Percentiles rank a stretch among this genome's conserved stretches.
phyloP scores from a whole-genome alignment of 2,329 filamentous ascomycete genomes.

The Hymenoscyphus fraxineus region DNA sequence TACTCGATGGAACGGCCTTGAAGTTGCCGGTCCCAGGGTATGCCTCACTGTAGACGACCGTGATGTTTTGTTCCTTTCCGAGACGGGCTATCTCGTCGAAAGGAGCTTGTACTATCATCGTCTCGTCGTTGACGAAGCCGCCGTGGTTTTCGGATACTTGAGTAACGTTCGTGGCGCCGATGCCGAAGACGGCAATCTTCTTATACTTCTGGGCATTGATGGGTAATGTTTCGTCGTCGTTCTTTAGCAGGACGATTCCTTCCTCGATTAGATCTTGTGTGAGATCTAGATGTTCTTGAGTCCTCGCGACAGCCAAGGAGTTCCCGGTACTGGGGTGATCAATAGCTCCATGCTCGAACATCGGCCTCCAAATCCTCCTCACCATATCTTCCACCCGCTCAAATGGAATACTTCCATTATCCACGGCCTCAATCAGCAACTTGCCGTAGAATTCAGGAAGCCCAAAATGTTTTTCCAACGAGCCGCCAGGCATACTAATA shows the following conservation, averaged over 20 bases:
- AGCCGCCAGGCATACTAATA: background rate
- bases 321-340: conserved; percentile 15
- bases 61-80: background rate
- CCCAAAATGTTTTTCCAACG: background rate
- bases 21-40: background rate
- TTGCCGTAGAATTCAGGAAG: conserved; percentile 17
- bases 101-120: background rate
- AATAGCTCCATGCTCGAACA: conserved; percentile 19
- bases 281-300: background rate
- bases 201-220: conserved; percentile 12
- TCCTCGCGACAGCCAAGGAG: background rate
- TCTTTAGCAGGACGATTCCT: conserved; percentile 17
- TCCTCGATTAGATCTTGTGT: background rate
- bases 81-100: background rate
- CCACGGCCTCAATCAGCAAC: conserved; percentile 49
- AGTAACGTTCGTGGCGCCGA: conserved; percentile 13
- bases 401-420: conserved; percentile 54
- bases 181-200: conserved; percentile 18
- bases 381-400: conserved; percentile 59
- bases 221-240: conserved; percentile 11
- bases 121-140: conserved; percentile 7
- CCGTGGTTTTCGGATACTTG: conserved; percentile 22
- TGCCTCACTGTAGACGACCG: background rate
- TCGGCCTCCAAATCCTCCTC: conserved; percentile 35
- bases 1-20: background rate